Conservation (phyloP, 352 stramenopile species). For the Globisporangium spinosum region DNA sequence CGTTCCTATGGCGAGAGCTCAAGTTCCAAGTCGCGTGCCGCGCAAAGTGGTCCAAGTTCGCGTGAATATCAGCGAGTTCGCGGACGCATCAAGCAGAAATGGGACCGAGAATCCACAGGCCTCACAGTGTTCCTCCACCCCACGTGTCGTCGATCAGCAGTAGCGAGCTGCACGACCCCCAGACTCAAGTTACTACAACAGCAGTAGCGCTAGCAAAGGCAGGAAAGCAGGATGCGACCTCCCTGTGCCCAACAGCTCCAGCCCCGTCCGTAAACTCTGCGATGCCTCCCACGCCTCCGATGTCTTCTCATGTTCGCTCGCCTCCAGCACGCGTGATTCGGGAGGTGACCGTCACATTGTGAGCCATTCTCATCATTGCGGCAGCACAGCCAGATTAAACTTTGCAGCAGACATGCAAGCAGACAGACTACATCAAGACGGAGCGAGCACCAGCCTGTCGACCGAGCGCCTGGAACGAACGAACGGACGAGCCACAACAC, state of each 20-base stretch:
- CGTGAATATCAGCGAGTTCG: slow-evolving; percentile 37
- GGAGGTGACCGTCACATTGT: slow-evolving; percentile 41
- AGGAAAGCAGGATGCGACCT: background rate
- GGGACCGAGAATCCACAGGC: background rate
- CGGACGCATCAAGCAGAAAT: background rate
- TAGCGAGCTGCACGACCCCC: background rate
- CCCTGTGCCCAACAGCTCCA: background rate
- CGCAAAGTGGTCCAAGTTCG: slow-evolving; percentile 44
- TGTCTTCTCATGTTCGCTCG: background rate
- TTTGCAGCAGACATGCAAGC: background rate
- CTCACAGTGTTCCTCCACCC: background rate
- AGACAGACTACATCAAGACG: background rate
- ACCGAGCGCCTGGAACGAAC: background rate
- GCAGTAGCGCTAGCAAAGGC: background rate
- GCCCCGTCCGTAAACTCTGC: background rate
- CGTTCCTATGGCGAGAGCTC: background rate
- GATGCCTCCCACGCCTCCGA: background rate
- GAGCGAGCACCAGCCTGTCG: background rate
- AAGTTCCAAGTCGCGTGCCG: slow-evolving; percentile 2
- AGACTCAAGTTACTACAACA: background rate
- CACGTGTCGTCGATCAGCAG: background rate
- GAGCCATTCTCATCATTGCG: slow-evolving; percentile 4
- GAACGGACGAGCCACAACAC: background rate
- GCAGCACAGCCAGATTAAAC: background rate
- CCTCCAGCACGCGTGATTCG: slow-evolving; percentile 27